phyloP scores from a whole-genome alignment of 129 eudicot species.

The Scalesia atractyloides region DNA sequence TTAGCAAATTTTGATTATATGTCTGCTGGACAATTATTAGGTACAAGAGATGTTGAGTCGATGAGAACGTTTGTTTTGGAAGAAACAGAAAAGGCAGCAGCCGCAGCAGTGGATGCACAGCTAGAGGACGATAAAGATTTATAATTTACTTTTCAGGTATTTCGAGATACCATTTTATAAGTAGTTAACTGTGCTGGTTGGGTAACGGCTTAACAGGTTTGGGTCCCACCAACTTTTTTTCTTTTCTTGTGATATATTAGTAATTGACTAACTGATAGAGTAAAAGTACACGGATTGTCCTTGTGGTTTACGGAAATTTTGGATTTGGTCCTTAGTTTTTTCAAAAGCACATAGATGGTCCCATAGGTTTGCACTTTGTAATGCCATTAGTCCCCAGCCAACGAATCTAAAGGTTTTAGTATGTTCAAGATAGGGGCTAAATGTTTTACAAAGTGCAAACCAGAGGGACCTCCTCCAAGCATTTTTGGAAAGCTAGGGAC shows the following conservation, averaged over 20 bases:
- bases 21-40: constrained; percentile 35
- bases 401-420: too few species aligned
- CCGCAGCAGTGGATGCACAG: constrained; percentile 61
- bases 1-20: constrained; percentile 7
- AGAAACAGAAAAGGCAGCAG: constrained; percentile 82
- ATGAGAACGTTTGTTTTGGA: constrained; percentile 73
- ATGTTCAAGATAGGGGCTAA: too few species aligned
- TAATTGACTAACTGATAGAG: too few species aligned
- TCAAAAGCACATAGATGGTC: too few species aligned
- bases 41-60: constrained; percentile 71
- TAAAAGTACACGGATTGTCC: too few species aligned
- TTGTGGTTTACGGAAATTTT: too few species aligned
- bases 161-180: neutral
- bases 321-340: too few species aligned
- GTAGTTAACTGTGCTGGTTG: neutral
- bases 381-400: too few species aligned
- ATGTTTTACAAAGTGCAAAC: too few species aligned
- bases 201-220: neutral
- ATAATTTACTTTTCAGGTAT: constrained; percentile 50
- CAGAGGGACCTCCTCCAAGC: too few species aligned
- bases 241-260: neutral
- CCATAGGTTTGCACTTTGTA: too few species aligned
- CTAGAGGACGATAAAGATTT: constrained; percentile 65
- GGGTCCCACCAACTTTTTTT: constrained; percentile 5
- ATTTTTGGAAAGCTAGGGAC: too few species aligned